Percentiles rank a stretch among this genome's conserved stretches.
phyloP scores from a whole-genome alignment of 1,284 basidiomycete genomes.

The Puccinia hordei region DNA sequence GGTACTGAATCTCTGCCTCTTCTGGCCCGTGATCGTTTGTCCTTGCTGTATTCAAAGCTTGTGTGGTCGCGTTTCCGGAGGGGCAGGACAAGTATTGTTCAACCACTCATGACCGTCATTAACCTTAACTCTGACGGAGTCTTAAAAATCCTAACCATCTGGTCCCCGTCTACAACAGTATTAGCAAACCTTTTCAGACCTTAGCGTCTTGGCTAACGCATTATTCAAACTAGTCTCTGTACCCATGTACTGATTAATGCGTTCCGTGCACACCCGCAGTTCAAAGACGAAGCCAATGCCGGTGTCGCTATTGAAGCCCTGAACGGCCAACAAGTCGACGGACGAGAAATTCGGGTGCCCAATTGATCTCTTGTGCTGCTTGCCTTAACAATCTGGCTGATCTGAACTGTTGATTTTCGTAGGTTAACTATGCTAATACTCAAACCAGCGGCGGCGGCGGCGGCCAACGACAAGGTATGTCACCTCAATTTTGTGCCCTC shows the following conservation, averaged over 20 bases:
- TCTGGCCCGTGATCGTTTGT: slow-evolving; percentile 28
- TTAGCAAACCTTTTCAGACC: not conserved
- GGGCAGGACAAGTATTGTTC: slow-evolving; percentile 3
- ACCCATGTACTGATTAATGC: not conserved
- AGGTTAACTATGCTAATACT: slow-evolving; percentile 85
- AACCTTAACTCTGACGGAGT: slow-evolving; percentile 5
- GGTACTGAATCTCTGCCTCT: slow-evolving; percentile 31
- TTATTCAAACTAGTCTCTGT: not conserved
- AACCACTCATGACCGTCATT: not conserved
- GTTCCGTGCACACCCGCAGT: slow-evolving; percentile 1
- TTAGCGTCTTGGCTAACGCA: not conserved
- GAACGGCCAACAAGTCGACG: slow-evolving; percentile 92
- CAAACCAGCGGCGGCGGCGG: slow-evolving; percentile 56
- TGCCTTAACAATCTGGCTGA: not conserved
- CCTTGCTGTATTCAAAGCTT: slow-evolving; percentile 46
- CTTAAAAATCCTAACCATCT: not conserved
- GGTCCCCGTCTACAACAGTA: too few species aligned
- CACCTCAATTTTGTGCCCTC: not conserved
- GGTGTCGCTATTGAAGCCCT: slow-evolving; percentile 74
- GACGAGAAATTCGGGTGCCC: slow-evolving; percentile 70
- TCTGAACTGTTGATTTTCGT: not conserved
- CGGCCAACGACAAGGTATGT: slow-evolving; percentile 58
- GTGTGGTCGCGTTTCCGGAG: slow-evolving; percentile 44
- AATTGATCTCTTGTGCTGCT: not conserved
- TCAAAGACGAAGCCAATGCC: slow-evolving; percentile 67